These are phyloP conservation scores for Talaromyces adpressus DNA, from an alignment of 495 filamentous ascomycete species.

Conservation along the genomic window DNA sequence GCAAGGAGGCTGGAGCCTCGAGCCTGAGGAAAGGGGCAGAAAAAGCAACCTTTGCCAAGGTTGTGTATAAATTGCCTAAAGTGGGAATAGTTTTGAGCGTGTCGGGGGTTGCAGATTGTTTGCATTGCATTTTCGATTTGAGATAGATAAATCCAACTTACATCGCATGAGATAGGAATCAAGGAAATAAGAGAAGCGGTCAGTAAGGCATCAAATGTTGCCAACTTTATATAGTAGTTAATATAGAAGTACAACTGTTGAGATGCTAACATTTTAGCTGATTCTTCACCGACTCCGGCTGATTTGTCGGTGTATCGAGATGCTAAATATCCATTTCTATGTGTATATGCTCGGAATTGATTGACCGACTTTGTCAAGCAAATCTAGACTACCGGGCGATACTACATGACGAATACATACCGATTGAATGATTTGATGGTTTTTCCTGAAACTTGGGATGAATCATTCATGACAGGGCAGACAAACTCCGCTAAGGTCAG, in stretches of 20 bases:
- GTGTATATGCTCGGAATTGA: background rate
- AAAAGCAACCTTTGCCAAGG: background rate
- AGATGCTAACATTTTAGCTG: background rate
- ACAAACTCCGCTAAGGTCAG: slow-evolving; percentile 5
- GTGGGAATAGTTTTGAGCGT: background rate
- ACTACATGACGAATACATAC: background rate
- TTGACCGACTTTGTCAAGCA: background rate
- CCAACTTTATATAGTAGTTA: background rate
- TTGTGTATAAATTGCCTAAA: background rate
- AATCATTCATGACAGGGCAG: background rate
- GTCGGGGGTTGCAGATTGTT: background rate
- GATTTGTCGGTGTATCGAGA: background rate
- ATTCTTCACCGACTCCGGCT: background rate
- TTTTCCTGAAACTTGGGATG: background rate
- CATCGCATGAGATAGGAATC: background rate
- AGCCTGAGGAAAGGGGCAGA: background rate
- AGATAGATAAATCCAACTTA: background rate
- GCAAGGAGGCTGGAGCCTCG: no score
- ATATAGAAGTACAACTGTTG: background rate
- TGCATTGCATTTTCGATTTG: background rate
- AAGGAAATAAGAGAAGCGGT: background rate
- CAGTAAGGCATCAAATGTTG: background rate
- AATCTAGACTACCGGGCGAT: background rate
- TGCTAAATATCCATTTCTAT: background rate
- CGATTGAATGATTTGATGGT: background rate